These are phyloP conservation scores for Trifolium pratense DNA, from an alignment of 306 rosid species.

Conservation along the genomic window DNA sequence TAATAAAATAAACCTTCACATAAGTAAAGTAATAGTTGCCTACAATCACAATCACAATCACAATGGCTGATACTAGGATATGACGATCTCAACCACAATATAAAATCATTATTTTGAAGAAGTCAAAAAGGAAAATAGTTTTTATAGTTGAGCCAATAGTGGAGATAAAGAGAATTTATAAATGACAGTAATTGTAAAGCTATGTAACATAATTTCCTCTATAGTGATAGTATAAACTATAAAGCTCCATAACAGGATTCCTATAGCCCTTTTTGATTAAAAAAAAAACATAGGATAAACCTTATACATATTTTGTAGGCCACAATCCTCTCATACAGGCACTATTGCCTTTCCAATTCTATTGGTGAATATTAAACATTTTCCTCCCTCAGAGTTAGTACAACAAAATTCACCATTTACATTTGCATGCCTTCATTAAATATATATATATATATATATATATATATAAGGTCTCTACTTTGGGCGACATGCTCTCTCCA, in stretches of 20 bases:
- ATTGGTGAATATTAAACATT: slow-evolving; percentile 29
- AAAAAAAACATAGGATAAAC: slow-evolving; percentile 14
- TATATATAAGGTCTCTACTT: slow-evolving; percentile 46
- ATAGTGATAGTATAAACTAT: slow-evolving; percentile 7
- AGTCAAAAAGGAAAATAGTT: background rate
- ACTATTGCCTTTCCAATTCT: background rate
- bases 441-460: background rate
- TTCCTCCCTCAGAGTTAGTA: background rate
- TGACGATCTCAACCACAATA: too few relatives aligned
- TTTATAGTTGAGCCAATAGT: background rate
- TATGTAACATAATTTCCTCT: background rate
- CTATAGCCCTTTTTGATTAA: slow-evolving; percentile 17
- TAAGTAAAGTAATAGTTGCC: too few relatives aligned
- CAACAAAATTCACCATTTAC: slow-evolving; percentile 46
- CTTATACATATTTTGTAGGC: slow-evolving; percentile 10
- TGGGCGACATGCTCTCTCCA: slow-evolving; percentile 56
- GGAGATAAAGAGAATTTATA: background rate
- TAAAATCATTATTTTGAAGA: background rate
- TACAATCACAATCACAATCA: too few relatives aligned
- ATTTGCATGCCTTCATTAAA: slow-evolving; percentile 17
- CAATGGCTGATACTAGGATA: too few relatives aligned
- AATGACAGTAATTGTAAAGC: background rate
- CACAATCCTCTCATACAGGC: slow-evolving; percentile 13
- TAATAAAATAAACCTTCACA: too few relatives aligned
- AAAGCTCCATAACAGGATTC: slow-evolving; percentile 16